Conservation (phyloP, 352 stramenopile species). For the Globisporangium polare region DNA sequence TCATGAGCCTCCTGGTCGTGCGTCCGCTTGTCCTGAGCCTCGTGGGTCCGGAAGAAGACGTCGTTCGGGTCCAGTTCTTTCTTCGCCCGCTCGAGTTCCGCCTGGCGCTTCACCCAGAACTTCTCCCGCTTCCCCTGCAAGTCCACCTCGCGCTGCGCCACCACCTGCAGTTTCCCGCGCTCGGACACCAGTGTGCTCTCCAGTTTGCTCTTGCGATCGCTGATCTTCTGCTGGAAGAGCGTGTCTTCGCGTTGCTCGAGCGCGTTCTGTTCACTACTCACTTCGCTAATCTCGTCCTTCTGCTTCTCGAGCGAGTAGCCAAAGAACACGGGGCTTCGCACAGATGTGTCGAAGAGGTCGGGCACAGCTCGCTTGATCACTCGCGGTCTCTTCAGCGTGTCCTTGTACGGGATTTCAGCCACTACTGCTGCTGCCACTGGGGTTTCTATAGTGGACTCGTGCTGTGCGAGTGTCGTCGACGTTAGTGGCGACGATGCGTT, state of each 20-base stretch:
- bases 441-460: not conserved
- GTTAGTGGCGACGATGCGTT: not conserved
- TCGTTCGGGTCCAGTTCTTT: slow-evolving; percentile 75
- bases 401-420: slow-evolving; percentile 21
- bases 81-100: slow-evolving; percentile 61
- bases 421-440: slow-evolving; percentile 3
- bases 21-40: slow-evolving; percentile 56
- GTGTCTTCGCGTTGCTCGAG: slow-evolving; percentile 30
- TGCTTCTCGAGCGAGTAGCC: slow-evolving; percentile 51
- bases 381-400: slow-evolving; percentile 36
- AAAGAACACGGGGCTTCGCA: slow-evolving; percentile 66
- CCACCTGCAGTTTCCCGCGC: slow-evolving; percentile 48
- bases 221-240: slow-evolving; percentile 56
- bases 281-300: slow-evolving; percentile 33
- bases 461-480: slow-evolving; percentile 20
- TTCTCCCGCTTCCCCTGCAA: slow-evolving; percentile 46
- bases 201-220: slow-evolving; percentile 29
- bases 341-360: slow-evolving; percentile 36
- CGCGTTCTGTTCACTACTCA: slow-evolving; percentile 25
- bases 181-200: slow-evolving; percentile 34
- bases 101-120: slow-evolving; percentile 55
- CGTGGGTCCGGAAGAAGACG: slow-evolving; percentile 70
- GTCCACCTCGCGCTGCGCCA: slow-evolving; percentile 48
- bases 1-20: slow-evolving; percentile 50
- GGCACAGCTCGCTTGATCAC: slow-evolving; percentile 47